phyloP scores from a whole-genome alignment of 2,329 filamentous ascomycete species.

The Metarhizium humberi region DNA sequence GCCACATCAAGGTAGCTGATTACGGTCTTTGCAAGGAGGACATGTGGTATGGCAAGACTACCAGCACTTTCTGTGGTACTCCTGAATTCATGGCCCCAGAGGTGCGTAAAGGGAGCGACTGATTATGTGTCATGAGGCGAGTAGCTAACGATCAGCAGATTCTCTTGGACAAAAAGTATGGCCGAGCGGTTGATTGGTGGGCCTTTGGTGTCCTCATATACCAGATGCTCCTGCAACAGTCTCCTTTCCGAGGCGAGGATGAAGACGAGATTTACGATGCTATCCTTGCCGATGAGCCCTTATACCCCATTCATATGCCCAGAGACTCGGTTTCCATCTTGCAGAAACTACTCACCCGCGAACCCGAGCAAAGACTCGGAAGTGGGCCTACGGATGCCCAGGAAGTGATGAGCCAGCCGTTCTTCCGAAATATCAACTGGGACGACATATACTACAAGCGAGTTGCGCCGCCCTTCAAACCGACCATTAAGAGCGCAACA shows the following conservation, averaged over 20 bases:
- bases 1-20: slow-evolving; percentile 97
- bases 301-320: slow-evolving; percentile 98
- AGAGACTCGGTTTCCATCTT: slow-evolving; percentile 95
- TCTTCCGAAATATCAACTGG: slow-evolving; percentile 97
- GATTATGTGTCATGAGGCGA: neutral
- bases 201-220: slow-evolving; percentile 98
- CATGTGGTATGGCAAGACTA: slow-evolving; percentile 98
- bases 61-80: slow-evolving; percentile 98
- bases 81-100: slow-evolving; percentile 99
- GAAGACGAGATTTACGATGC: slow-evolving; percentile 99
- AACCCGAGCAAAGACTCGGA: slow-evolving; percentile 86
- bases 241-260: slow-evolving; percentile 95
- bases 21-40: slow-evolving; percentile 99
- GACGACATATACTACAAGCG: slow-evolving; percentile 97
- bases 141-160: slow-evolving; percentile 47
- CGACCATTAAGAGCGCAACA: slow-evolving; percentile 80
- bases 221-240: slow-evolving; percentile 98
- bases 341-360: slow-evolving; percentile 91
- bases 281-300: slow-evolving; percentile 90
- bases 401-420: slow-evolving; percentile 97
- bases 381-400: slow-evolving; percentile 95
- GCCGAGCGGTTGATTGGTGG: slow-evolving; percentile 97
- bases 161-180: slow-evolving; percentile 95
- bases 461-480: slow-evolving; percentile 79
- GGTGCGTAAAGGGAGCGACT: slow-evolving; percentile 36